Evolutionary conservation across 73 alveolate species (phyloP).

Genomic region (Paramecium caudatum): DNA sequence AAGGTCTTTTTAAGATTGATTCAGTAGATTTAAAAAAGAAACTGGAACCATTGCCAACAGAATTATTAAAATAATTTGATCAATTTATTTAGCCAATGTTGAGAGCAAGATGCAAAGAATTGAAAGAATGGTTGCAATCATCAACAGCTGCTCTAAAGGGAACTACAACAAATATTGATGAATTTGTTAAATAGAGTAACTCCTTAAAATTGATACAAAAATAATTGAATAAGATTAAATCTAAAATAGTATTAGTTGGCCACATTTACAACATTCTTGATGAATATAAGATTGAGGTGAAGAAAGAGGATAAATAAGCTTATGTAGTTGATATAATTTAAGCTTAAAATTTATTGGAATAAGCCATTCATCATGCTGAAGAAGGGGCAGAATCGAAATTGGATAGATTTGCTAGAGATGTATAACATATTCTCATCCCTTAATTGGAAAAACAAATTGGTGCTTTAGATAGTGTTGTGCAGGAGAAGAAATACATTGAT

Average conservation of each 20-base stretch:
- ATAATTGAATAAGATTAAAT: slow-evolving; percentile 73
- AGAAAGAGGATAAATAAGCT: slow-evolving; percentile 83
- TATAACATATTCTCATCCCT: slow-evolving; percentile 69
- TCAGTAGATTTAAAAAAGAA: slow-evolving; percentile 57
- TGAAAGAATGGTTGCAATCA: slow-evolving; percentile 79
- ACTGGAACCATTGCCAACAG: slow-evolving; percentile 77
- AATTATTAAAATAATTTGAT: slow-evolving; percentile 76
- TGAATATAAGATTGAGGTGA: slow-evolving; percentile 79
- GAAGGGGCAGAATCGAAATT: slow-evolving; percentile 74
- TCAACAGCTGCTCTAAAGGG: slow-evolving; percentile 74
- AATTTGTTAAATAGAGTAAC: slow-evolving; percentile 82
- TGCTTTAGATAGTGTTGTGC: slow-evolving; percentile 63
- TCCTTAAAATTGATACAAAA: slow-evolving; percentile 77
- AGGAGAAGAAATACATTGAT: slow-evolving; percentile 70
- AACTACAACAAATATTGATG: slow-evolving; percentile 81
- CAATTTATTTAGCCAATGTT: slow-evolving; percentile 81
- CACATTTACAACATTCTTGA: slow-evolving; percentile 80
- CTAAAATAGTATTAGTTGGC: slow-evolving; percentile 79
- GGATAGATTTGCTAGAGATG: slow-evolving; percentile 75
- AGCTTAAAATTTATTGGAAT: slow-evolving; percentile 71
- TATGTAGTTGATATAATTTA: slow-evolving; percentile 78
- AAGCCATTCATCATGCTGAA: slow-evolving; percentile 76
- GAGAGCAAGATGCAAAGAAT: slow-evolving; percentile 76
- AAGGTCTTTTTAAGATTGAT: slow-evolving; percentile 70
- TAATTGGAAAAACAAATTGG: slow-evolving; percentile 70